Evolutionary conservation across 352 stramenopile genomes (phyloP), one percentile per base, ranked within the genome.

Genomic region (Pythium aquatile): DNA sequence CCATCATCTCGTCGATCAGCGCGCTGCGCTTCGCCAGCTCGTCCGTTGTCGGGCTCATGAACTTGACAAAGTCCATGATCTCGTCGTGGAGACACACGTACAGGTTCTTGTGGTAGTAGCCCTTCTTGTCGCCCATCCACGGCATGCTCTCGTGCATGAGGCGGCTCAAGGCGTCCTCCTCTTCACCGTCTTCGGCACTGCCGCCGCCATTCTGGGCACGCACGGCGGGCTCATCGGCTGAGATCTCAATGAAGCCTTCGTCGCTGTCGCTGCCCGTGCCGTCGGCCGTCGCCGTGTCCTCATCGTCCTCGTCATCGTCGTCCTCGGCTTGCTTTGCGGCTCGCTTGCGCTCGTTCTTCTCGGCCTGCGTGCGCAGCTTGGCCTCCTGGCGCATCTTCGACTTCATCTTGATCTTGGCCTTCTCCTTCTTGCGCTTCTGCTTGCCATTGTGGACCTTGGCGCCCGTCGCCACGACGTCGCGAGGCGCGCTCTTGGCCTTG

Each of bases 1-100:
- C 56, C 2, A 62, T 83, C 65, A 98, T 94, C 58, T 91, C 79
- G 4, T 77, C 61, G 5, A 98, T 75, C 4, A 98, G 70, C 6
- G 75, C 69, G n/a, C 79, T 61, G 24, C 94, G 77, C 47, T 76
- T 60, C 49, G 71, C 65, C 24, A 93, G 65, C 65, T 99, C 96
- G 2, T 92, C 73, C 9, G 73, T 47, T 0, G 79, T 90, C 9
- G 93, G 93, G 65, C 88, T 90, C 72, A 98, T 93, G 37, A 98
- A 88, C 24, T 77, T 76, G 37, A 90, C 82, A 88, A 99, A 99
- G 56, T 96, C 85, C 57, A 98, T 88, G 68, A 99, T 97, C 82
- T 99, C 96, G 61, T 99, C 94, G 73, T 99, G 96, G 9, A 99
- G 75, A 63, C 79, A 82, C 40, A 96, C 72, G 53, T 98, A 94